These are phyloP conservation scores for Xylaria flabelliformis DNA, from an alignment of 495 filamentous ascomycete genomes.

Conservation along the genomic window DNA sequence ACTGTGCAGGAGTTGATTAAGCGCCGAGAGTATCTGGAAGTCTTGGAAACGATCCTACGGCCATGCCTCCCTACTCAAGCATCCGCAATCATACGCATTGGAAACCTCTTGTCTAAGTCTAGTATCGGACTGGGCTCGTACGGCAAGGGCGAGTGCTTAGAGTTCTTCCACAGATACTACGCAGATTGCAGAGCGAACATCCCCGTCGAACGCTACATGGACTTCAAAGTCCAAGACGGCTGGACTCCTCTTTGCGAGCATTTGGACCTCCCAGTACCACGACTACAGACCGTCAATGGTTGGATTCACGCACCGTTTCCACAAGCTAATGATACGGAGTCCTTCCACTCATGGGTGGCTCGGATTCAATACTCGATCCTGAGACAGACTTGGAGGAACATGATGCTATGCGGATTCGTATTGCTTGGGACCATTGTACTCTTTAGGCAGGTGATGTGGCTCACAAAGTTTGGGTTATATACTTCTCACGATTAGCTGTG, in stretches of 20 bases:
- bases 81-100: constrained; percentile 33
- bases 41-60: constrained; percentile 1
- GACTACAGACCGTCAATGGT: not conserved
- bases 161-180: constrained; percentile 33
- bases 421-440: not conserved
- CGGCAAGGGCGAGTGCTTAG: constrained; percentile 27
- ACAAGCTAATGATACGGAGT: constrained; percentile 21
- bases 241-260: constrained; percentile 69
- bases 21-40: constrained; percentile 40
- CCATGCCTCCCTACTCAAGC: constrained; percentile 60
- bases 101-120: constrained; percentile 52
- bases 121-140: constrained; percentile 23
- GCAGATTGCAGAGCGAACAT: constrained; percentile 31
- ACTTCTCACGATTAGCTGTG: not conserved
- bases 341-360: constrained; percentile 26
- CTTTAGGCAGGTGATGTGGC: not conserved
- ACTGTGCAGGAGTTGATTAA: constrained; percentile 22
- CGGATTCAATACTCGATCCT: not conserved
- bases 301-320: constrained; percentile 25
- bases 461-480: not conserved
- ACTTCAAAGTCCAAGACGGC: constrained; percentile 66
- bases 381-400: not conserved
- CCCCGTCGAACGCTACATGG: constrained; percentile 47
- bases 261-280: constrained; percentile 61
- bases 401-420: constrained; percentile 1